Conservation (phyloP, 805 yeast genomes). For the Wickerhamiella cacticola region DNA sequence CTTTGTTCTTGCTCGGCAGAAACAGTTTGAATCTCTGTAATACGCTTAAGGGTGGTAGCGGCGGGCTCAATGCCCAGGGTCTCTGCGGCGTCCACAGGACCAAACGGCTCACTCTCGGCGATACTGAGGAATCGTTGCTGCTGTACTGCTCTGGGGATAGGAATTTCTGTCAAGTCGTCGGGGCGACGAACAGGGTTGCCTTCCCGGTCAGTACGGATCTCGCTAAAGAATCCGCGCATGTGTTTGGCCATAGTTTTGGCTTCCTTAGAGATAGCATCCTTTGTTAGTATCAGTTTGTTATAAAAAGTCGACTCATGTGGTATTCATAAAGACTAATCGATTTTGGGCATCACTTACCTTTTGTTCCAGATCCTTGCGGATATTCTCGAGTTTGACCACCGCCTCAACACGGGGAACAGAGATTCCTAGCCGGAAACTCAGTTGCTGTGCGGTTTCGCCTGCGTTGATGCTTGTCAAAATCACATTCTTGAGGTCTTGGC, state of each 20-base stretch:
- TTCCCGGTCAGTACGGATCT: constrained; percentile 22
- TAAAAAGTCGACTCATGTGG: constrained; percentile 19
- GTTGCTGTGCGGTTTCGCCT: constrained; percentile 53
- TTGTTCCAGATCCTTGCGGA: constrained; percentile 50
- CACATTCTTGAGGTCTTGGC: constrained; percentile 45
- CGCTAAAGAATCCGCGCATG: constrained; percentile 76
- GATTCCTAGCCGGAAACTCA: constrained; percentile 67
- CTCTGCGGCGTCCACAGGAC: constrained; percentile 88
- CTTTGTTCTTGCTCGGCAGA: constrained; percentile 18
- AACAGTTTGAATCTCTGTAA: constrained; percentile 27
- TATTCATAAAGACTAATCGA: constrained; percentile 77
- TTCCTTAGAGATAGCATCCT: constrained; percentile 44
- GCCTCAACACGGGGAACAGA: constrained; percentile 85
- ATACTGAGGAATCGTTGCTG: constrained; percentile 75
- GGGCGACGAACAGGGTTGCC: constrained; percentile 30
- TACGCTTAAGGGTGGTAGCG: constrained; percentile 54
- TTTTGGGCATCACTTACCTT: constrained; percentile 42
- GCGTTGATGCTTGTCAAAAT: constrained; percentile 46
- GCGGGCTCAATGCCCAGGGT: constrained; percentile 83
- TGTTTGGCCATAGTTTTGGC: constrained; percentile 45
- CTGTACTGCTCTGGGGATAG: constrained; percentile 71
- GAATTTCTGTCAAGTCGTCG: constrained; percentile 88
- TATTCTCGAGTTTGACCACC: constrained; percentile 50
- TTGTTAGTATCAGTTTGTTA: constrained; percentile 14
- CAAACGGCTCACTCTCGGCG: constrained; percentile 91